These are phyloP conservation scores for Antarctomyces pellizariae DNA, from an alignment of 495 filamentous ascomycete species.

Conservation along the genomic window DNA sequence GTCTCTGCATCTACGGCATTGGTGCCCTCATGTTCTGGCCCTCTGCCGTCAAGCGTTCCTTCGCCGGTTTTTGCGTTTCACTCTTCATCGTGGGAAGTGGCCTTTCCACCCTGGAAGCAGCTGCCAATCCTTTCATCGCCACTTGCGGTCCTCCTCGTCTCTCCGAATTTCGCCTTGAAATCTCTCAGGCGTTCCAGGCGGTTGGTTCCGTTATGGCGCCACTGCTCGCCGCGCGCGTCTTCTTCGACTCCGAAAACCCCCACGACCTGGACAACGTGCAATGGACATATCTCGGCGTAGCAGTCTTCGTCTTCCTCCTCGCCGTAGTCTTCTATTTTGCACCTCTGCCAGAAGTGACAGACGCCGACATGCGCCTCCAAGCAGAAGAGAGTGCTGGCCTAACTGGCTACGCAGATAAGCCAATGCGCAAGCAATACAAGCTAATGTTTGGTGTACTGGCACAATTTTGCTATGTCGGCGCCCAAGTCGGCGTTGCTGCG, in stretches of 20 bases:
- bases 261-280: slow-evolving; percentile 34
- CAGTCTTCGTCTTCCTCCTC: slow-evolving; percentile 40
- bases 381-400: slow-evolving; percentile 19
- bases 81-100: slow-evolving; percentile 51
- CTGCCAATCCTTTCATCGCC: slow-evolving; percentile 32
- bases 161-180: slow-evolving; percentile 44
- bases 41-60: slow-evolving; percentile 30
- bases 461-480: slow-evolving; percentile 51
- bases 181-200: slow-evolving; percentile 44
- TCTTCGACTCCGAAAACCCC: slow-evolving; percentile 34
- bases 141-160: slow-evolving; percentile 44
- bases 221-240: slow-evolving; percentile 39
- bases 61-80: slow-evolving; percentile 43
- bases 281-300: slow-evolving; percentile 55
- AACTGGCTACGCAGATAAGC: slow-evolving; percentile 17
- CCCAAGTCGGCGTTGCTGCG: slow-evolving; percentile 37
- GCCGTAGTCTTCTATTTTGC: slow-evolving; percentile 40
- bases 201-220: slow-evolving; percentile 42
- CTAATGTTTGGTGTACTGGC: slow-evolving; percentile 41
- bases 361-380: slow-evolving; percentile 44
- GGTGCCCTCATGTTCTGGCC: slow-evolving; percentile 40
- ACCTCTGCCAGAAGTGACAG: slow-evolving; percentile 46
- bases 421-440: slow-evolving; percentile 36
- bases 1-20: slow-evolving; percentile 30
- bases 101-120: slow-evolving; percentile 46